These are phyloP conservation scores for Pisolithus thermaeus DNA, from an alignment of 1,284 basidiomycete species.

Conservation along the genomic window DNA sequence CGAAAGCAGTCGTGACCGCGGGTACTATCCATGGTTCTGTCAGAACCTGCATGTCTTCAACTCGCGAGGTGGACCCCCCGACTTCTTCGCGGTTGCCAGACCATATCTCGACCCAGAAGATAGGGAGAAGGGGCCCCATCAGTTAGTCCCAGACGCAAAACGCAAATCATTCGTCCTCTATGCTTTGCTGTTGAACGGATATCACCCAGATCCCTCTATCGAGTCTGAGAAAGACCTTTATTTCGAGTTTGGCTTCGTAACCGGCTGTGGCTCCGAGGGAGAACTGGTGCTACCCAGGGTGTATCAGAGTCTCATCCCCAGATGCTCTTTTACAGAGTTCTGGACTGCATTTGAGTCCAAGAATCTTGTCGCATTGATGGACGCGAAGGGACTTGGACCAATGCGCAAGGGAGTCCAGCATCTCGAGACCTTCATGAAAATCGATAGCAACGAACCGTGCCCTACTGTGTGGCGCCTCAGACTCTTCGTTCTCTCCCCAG, in stretches of 20 bases:
- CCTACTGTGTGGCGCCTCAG: constrained; percentile 1
- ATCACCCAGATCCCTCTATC: neutral
- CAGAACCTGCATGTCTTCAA: neutral
- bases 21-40: constrained; percentile 1
- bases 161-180: neutral
- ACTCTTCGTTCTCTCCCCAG: neutral
- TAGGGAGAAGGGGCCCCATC: neutral
- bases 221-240: neutral
- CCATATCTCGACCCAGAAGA: constrained; percentile 1
- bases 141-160: neutral
- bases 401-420: neutral
- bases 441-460: neutral
- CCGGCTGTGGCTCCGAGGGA: neutral
- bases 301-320: neutral
- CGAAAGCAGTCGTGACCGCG: neutral
- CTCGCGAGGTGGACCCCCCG: neutral
- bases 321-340: constrained; percentile 1
- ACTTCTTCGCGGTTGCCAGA: neutral
- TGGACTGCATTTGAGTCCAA: neutral
- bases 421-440: neutral
- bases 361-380: neutral
- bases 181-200: neutral
- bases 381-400: neutral
- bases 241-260: neutral
- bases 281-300: neutral